Base-by-base conservation (phyloP, 768 basidiomycete genomes). In the Thelephora ganbajun region DNA sequence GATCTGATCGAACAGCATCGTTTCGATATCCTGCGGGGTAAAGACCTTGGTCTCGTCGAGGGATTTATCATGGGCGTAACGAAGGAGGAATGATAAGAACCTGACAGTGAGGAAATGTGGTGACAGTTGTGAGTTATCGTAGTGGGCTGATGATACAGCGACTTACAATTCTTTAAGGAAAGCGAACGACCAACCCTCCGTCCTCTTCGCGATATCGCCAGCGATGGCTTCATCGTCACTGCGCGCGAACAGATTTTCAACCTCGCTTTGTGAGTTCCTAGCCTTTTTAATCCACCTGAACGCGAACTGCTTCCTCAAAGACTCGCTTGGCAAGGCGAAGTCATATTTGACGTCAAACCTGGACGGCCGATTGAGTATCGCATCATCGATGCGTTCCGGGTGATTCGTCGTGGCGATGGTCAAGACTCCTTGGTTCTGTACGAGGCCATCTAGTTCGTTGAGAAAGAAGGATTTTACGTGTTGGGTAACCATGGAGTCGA, bases 261-360 rank as follows among this genome's bases (percentile, higher is more conserved):
- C 44, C 45, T 62, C 61, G 35, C 36, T 23, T 2, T 41, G 39
- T 6, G 66, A 51, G 33, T 44, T 43, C 18, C 41, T 41, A 18
- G 54, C 45, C 47, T 69, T 70, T 30, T 58, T 47, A 45, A 66
- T 62, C 69, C 69, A 71, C 53, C 67, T 69, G 12, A 53, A 19
- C 13, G 62, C 62, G 48, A 71, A 71, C 19, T 50, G 50, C 9
- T 53, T 52, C 33, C 70, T 60, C 45, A 69, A 62, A 13, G 43
- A 53, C 13, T 44, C 26, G 23, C 43, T 54, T 0, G 70, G 70
- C 45, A 64, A 54, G 14, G 53, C 54, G 54, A 69, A 70, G 6
- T 53, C 61, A 63, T 68, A 71, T 47, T 71, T 70, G 35, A 69
- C 57, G 51, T 71, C 70, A 51, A 71, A 71, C 16, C 69, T 59